These are phyloP conservation scores for Eucommia ulmoides DNA, from an alignment of 257 asterid genomes.

Conservation along the genomic window DNA sequence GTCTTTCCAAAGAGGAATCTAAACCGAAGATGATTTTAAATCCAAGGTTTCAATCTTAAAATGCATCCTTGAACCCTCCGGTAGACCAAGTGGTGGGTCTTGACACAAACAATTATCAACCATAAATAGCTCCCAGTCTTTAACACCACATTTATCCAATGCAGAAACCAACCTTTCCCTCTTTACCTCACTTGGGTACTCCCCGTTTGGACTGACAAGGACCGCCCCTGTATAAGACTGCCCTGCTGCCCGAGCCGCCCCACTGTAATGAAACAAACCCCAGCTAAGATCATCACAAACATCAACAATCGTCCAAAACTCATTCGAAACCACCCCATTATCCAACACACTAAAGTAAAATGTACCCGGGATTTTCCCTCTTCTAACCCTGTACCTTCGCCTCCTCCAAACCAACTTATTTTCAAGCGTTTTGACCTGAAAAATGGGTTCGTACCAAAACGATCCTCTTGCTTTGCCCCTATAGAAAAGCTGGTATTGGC, in stretches of 20 bases:
- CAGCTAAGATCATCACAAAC: constrained; percentile 70
- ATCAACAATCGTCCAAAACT: constrained; percentile 78
- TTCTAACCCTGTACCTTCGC: constrained; percentile 66
- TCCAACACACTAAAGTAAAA: constrained; percentile 76
- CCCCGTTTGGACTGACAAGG: constrained; percentile 66
- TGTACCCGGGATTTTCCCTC: constrained; percentile 60
- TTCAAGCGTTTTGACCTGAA: constrained; percentile 58
- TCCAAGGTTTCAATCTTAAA: constrained; percentile 23
- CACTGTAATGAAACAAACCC: constrained; percentile 90
- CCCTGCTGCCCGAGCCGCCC: constrained; percentile 88
- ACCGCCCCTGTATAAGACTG: constrained; percentile 89
- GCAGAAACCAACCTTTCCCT: constrained; percentile 36
- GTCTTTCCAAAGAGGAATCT: no score
- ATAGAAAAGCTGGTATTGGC: constrained; percentile 86
- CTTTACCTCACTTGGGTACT: constrained; percentile 35
- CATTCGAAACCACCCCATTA: constrained; percentile 86
- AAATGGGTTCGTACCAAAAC: constrained; percentile 91
- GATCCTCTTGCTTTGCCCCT: constrained; percentile 86
- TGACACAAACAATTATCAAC: constrained; percentile 71
- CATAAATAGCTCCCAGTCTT: constrained; percentile 74
- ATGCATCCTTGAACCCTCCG: constrained; percentile 64
- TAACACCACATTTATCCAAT: constrained; percentile 53
- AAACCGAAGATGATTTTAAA: constrained; percentile 12
- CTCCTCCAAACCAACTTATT: constrained; percentile 75
- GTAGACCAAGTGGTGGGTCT: constrained; percentile 65